Evolutionary conservation across 805 yeast species (phyloP).

Genomic region (Myxozyma neglecta): DNA sequence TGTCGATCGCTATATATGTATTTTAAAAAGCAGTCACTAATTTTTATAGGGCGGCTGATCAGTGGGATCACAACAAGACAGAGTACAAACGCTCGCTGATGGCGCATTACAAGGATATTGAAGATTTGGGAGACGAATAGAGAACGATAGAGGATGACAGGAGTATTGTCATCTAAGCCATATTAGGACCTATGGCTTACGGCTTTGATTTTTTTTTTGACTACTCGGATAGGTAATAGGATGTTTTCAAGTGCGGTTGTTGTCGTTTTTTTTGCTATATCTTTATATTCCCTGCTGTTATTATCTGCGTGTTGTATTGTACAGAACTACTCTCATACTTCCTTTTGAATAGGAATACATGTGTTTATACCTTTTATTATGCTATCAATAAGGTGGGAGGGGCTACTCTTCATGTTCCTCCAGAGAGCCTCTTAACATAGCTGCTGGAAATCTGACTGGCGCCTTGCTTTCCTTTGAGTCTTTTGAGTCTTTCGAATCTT

Average conservation of each 20-base stretch:
- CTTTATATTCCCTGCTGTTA: neutral
- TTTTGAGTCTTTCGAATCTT: neutral
- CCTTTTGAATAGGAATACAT: conserved; percentile 6
- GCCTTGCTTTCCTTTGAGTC: neutral
- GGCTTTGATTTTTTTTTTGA: neutral
- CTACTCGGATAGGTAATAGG: neutral
- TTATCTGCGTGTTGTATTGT: neutral
- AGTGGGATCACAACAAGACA: conserved; percentile 49
- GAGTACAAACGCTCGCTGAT: conserved; percentile 45
- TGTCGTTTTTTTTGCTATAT: neutral
- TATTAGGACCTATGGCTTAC: neutral
- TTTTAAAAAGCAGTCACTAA: neutral
- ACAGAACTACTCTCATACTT: conserved; percentile 1
- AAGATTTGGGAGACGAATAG: conserved; percentile 33
- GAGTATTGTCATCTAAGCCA: neutral
- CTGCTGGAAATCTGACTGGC: conserved; percentile 19
- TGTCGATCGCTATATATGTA: neutral
- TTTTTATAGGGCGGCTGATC: conserved; percentile 48
- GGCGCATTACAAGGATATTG: conserved; percentile 44
- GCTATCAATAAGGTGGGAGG: neutral
- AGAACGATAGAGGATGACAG: neutral
- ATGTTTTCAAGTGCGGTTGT: neutral
- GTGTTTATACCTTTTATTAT: neutral
- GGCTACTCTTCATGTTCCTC: conserved; percentile 12
- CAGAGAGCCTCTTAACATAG: conserved; percentile 7